Evolutionary conservation across 371 early-diverging fungal species (phyloP), one percentile per base, ranked within the genome.

Genomic region (Mortierella sp.): DNA sequence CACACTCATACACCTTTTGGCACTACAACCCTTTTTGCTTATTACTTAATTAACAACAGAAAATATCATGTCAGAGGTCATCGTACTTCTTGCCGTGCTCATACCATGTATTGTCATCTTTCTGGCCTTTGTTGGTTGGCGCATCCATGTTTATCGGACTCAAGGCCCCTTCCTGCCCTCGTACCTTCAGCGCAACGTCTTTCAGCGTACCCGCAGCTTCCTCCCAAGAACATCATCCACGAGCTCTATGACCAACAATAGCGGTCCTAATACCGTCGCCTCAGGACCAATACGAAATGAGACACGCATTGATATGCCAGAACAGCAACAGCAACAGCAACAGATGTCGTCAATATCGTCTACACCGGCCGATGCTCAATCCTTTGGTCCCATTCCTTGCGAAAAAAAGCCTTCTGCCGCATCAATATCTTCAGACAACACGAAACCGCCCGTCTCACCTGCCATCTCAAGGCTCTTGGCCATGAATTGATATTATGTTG

Each of bases 151-250:
- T 48, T 67, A 67, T 55, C 32, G 43, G 48, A 72, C 67, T 30
- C 62, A 55, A 21, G 65, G 65, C 26, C 66, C 73, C 19, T 30
- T 46, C 15, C 26, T 72, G 39, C 73, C 73, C 6, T 27, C 58
- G 41, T 57, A 41, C 41, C 54, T 72, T 19, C 73, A 49, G 19
- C 63, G 63, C 21, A 72, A 72, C 24, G 19, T 72, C 50, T 72
- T 72, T 72, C 60, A 57, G 1, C 67, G 73, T 11, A 67, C 73
- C 23, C 19, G 50, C 9, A 72, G 73, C 58, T 49, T 72, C 17
- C 14, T 56, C 21, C 54, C 72, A 21, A 56, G 56, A 27, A 72
- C 61, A 27, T 44, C 47, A n/a, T 54, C 72, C 17, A 50, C 56
- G 14, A 37, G 49, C 6, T 60, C 60, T 11, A 62, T 11, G 31